These are phyloP conservation scores for Phoma sp. DNA, from an alignment of 2,329 filamentous ascomycete genomes.

Conservation along the genomic window DNA sequence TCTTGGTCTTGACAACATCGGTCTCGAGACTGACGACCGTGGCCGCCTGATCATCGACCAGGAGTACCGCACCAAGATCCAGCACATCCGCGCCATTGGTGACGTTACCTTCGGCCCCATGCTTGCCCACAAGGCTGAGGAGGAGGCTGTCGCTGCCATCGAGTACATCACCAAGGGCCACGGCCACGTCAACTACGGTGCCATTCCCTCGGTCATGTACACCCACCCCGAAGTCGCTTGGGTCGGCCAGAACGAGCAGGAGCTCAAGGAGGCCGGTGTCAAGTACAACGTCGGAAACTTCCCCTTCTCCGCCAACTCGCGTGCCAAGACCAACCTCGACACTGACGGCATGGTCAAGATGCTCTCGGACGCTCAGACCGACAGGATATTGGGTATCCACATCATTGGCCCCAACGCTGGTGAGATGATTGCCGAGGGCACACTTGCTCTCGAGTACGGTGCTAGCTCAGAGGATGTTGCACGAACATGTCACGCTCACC, in stretches of 20 bases:
- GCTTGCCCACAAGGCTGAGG: slow-evolving; percentile 99
- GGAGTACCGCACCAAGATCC: slow-evolving; percentile 97
- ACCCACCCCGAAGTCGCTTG: slow-evolving; percentile 98
- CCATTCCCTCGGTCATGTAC: slow-evolving; percentile 99
- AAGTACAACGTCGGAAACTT: slow-evolving; percentile 94
- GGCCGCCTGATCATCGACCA: slow-evolving; percentile 97
- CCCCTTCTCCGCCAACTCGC: slow-evolving; percentile 97
- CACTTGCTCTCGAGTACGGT: slow-evolving; percentile 93
- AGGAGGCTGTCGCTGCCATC: slow-evolving; percentile 92
- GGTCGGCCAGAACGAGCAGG: slow-evolving; percentile 97
- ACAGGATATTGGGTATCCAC: slow-evolving; percentile 93
- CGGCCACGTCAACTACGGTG: slow-evolving; percentile 98
- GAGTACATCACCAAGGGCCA: slow-evolving; percentile 98
- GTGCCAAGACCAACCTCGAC: slow-evolving; percentile 98
- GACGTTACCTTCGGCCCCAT: slow-evolving; percentile 98
- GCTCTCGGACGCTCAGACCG: slow-evolving; percentile 93
- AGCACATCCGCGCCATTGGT: slow-evolving; percentile 95
- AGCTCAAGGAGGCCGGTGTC: slow-evolving; percentile 86
- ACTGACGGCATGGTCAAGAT: slow-evolving; percentile 97
- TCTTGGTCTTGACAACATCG: slow-evolving; percentile 92
- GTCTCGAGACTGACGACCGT: slow-evolving; percentile 88
- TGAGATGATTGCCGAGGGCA: slow-evolving; percentile 99
- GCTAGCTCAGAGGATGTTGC: slow-evolving; percentile 77
- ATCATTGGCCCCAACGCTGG: slow-evolving; percentile 96
- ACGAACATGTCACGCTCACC: slow-evolving; percentile 95